These are phyloP conservation scores for Novymonas esmeraldas DNA, from an alignment of 208 protist genomes.

Conservation along the genomic window DNA sequence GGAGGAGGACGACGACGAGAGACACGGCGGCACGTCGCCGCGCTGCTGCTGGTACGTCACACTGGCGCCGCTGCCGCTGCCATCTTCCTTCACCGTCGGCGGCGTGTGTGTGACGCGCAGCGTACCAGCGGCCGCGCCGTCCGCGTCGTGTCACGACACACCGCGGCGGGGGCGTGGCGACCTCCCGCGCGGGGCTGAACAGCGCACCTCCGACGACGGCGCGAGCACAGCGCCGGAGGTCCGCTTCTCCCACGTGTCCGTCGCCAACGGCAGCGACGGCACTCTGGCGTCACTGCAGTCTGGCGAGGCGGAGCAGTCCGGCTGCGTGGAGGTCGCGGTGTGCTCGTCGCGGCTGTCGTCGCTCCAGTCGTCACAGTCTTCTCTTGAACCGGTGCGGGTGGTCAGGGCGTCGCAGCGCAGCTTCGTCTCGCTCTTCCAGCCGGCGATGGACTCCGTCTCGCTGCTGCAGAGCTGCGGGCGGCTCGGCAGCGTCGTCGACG, in stretches of 20 bases:
- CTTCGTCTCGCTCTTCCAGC: conserved; percentile 20
- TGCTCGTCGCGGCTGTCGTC: neutral
- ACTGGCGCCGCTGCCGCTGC: neutral
- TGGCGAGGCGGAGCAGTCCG: neutral
- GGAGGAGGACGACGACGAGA: neutral
- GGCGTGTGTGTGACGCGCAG: neutral
- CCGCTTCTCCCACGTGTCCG: neutral
- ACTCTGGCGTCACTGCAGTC: neutral
- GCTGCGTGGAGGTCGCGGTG: conserved; percentile 1
- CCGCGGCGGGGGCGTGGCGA: neutral
- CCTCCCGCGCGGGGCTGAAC: too few species aligned
- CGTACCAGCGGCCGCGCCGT: neutral
- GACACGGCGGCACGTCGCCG: too few species aligned
- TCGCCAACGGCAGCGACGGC: neutral
- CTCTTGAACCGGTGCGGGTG: conserved; percentile 19
- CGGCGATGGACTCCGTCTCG: neutral
- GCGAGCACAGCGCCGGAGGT: neutral
- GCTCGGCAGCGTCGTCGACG: conserved; percentile 5
- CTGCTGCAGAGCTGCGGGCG: conserved; percentile 11
- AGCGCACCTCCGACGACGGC: neutral
- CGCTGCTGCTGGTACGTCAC: neutral
- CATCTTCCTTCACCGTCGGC: neutral
- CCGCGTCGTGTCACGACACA: neutral
- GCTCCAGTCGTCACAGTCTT: conserved; percentile 4
- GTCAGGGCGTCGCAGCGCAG: conserved; percentile 27